Percentiles rank a stretch among this genome's conserved stretches.
Evolutionary conservation across 768 basidiomycete species (phyloP).

Genomic region (Pleurotus cornucopiae): DNA sequence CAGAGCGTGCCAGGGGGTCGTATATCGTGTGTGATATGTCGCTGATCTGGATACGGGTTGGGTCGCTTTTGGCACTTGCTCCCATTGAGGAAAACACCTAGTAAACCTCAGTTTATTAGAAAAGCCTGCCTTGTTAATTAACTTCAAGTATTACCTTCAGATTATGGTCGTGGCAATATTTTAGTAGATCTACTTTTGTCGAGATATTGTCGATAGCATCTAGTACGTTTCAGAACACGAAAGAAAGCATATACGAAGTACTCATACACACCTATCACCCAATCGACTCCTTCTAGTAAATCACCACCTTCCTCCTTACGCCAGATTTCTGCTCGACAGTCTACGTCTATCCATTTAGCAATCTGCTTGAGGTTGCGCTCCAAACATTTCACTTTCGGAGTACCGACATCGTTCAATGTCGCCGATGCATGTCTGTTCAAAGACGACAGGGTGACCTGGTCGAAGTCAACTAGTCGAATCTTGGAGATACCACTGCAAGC

Average conservation of each 20-base stretch:
- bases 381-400: slow-evolving; percentile 82
- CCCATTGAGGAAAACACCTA: slow-evolving; percentile 98
- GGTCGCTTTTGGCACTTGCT: slow-evolving; percentile 90
- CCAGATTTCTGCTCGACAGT: slow-evolving; percentile 83
- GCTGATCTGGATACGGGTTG: slow-evolving; percentile 90
- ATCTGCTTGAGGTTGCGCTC: slow-evolving; percentile 66
- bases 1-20: slow-evolving; percentile 90
- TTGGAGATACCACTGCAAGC: slow-evolving; percentile 61
- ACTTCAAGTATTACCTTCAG: slow-evolving; percentile 55
- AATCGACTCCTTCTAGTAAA: slow-evolving; percentile 81
- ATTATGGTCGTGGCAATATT: slow-evolving; percentile 75
- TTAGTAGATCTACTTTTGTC: slow-evolving; percentile 91
- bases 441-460: slow-evolving; percentile 92
- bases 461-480: slow-evolving; percentile 88
- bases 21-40: slow-evolving; percentile 92
- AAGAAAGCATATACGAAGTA: not conserved
- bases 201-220: slow-evolving; percentile 98
- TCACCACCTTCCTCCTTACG: slow-evolving; percentile 71
- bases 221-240: slow-evolving; percentile 16
- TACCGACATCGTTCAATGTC: slow-evolving; percentile 84
- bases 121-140: no score
- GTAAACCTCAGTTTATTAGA: slow-evolving; percentile 41
- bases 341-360: slow-evolving; percentile 84
- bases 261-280: slow-evolving; percentile 79
- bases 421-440: slow-evolving; percentile 95